Base-by-base conservation (phyloP, 2,329 filamentous ascomycete genomes). In the Talaromyces sp. region DNA sequence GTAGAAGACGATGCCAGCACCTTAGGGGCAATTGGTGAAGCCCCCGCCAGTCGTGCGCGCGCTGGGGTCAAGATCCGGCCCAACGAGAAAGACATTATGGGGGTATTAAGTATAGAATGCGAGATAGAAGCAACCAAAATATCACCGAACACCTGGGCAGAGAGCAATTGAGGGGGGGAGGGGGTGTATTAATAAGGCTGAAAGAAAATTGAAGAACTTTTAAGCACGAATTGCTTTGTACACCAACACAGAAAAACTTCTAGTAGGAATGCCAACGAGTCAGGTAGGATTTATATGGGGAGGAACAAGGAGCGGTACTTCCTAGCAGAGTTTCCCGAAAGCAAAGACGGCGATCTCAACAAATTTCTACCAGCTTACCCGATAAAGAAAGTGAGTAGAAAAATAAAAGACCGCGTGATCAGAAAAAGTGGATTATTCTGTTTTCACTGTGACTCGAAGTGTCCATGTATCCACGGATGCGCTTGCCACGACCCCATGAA, bases 361-460 rank as follows among this genome's bases (percentile, higher is more conserved):
- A 27, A 33, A 32, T 30, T 27, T 17, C 27, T 13, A 36, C n/a
- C 42, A 17, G 36, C 54, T 32, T 43, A 13, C 36, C 11, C 17
- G 4, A 35, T 35, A 14, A 35, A 35, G 36, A 2, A 13, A 20
- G 42, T 13, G 53, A 56, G 52, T 53, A 60, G 60, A 55, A 43
- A 55, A 52, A 43, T 54, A 52, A 54, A 37, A 52, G 24, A 19
- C 33, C 66, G 62, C 58, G 60, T 69, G 66, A 68, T 62, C 33
- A 17, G 24, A 19, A 30, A 24, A 19, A 41, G 48, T 58, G 37
- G 54, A 56, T 61, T 54, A 36, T 44, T 54, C 44, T 63, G 59
- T 52, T 61, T 60, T 64, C 60, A 63, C 63, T 48, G 62, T 66
- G 59, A 62, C 56, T 63, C 58, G 60, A 60, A 53, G 9, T 57